phyloP scores from a whole-genome alignment of 257 asterid species.

The Solanum appendiculatum region DNA sequence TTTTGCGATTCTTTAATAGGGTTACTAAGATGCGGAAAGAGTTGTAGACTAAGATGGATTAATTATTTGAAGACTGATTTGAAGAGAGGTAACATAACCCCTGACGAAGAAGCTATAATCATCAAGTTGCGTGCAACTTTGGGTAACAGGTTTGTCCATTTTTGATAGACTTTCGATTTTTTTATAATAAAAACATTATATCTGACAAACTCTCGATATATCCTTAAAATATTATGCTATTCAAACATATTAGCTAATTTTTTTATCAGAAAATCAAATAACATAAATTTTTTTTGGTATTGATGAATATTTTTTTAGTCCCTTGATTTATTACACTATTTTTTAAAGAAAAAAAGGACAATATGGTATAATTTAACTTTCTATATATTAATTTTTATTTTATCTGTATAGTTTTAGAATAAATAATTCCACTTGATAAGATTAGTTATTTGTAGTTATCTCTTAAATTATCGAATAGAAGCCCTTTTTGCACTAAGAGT shows the following conservation, averaged over 20 bases:
- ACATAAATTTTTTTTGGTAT: background rate
- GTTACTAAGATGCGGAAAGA: conserved; percentile 74
- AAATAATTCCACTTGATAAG: background rate
- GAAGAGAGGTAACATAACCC: conserved; percentile 73
- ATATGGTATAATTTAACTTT: too few relatives aligned
- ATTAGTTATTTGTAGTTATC: background rate
- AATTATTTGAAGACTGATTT: conserved; percentile 73
- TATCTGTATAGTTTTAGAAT: too few relatives aligned
- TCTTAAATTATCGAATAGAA: too few relatives aligned
- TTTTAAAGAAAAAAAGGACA: too few relatives aligned
- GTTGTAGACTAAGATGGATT: conserved; percentile 85
- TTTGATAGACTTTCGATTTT: too few relatives aligned
- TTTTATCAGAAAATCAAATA: too few relatives aligned
- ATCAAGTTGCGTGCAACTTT: conserved; percentile 62
- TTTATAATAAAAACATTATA: too few relatives aligned
- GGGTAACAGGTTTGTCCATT: conserved; percentile 56
- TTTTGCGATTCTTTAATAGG: conserved; percentile 17
- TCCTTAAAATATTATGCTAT: background rate
- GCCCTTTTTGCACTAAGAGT: background rate
- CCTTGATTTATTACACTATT: background rate
- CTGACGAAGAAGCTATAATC: conserved; percentile 52
- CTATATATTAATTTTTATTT: too few relatives aligned
- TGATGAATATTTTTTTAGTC: background rate
- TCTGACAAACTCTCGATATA: background rate
- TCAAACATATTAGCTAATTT: background rate